These are phyloP conservation scores for Populus hybrid DNA, from an alignment of 441 rosid genomes.

Conservation along the genomic window DNA sequence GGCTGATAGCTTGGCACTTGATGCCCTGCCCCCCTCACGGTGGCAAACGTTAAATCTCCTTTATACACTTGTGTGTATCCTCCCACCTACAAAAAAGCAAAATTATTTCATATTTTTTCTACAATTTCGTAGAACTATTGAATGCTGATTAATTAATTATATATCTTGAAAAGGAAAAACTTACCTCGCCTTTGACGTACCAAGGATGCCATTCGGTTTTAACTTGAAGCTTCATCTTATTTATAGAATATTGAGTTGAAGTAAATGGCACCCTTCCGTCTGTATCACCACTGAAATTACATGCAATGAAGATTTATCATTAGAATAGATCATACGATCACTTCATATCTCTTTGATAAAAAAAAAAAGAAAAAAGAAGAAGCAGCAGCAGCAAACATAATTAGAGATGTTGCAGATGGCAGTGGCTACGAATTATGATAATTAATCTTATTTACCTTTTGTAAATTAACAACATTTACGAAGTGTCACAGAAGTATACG, in stretches of 20 bases:
- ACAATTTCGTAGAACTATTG: neutral
- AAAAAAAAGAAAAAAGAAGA: too few relatives aligned
- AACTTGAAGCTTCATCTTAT: slow-evolving; percentile 43
- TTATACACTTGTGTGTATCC: slow-evolving; percentile 67
- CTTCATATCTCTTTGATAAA: neutral
- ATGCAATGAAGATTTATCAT: neutral
- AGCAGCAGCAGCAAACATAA: too few relatives aligned
- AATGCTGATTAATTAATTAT: neutral
- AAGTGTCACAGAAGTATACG: neutral
- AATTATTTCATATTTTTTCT: neutral
- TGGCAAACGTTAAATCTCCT: slow-evolving; percentile 64
- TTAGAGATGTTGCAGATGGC: neutral
- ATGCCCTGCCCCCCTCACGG: slow-evolving; percentile 88
- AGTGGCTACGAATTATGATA: neutral
- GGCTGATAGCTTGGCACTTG: slow-evolving; percentile 89
- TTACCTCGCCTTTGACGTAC: slow-evolving; percentile 58
- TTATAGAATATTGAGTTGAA: slow-evolving; percentile 59
- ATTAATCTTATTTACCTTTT: neutral
- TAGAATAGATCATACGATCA: too few relatives aligned
- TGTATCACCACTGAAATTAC: slow-evolving; percentile 57
- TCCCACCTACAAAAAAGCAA: slow-evolving; percentile 41
- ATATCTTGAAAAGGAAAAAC: too few relatives aligned
- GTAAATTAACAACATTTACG: neutral
- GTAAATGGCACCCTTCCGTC: slow-evolving; percentile 80
- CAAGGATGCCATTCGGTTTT: slow-evolving; percentile 75